Evolutionary conservation across 2,329 filamentous ascomycete genomes (phyloP), one percentile per base, ranked within the genome.

Genomic region (Neurospora sp.): DNA sequence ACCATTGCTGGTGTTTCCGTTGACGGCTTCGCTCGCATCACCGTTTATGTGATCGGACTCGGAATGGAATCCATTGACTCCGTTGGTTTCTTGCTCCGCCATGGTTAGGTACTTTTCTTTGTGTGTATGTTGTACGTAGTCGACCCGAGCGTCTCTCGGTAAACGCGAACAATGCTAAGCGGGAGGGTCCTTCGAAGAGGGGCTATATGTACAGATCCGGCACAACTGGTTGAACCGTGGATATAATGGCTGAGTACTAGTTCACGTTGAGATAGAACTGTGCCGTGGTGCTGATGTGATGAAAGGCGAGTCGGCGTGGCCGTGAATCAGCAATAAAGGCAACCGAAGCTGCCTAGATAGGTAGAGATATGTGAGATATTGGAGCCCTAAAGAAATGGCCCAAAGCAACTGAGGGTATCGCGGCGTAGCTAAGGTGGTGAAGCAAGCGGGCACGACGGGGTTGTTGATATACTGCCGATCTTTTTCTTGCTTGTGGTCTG

Each of bases 1-100:
- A 17, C 52, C n/a, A 52, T 73, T 70, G 68, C 78, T 76, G 69
- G 75, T 73, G 68, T 74, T 76, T 70, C 77, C 77, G 66, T 74
- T 74, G 68, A 75, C 62, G 66, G 72, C 68, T 66, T 73, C 73
- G 33, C 71, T 71, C 68, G 77, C 74, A 68, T 73, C 77, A 23
- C 67, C 69, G 40, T 70, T 72, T 66, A 69, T 69, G 68, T 72
- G 75, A 23, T 72, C 73, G 15, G 71, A 69, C 43, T 73, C 73
- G 12, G 70, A 70, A 66, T 73, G 71, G 40, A 73, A 38, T 39
- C 74, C 72, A 72, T 73, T 72, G 69, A 73, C 70, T 17, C 71
- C 71, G 67, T 73, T 75, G 38, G 72, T 71, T 73, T 73, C 74
- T 62, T 66, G 62, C 36, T 52, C 19, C 57, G 52, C 52, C 52